Conservation (phyloP, 1,139 yeast genomes). For the Petasospora fabianii region DNA sequence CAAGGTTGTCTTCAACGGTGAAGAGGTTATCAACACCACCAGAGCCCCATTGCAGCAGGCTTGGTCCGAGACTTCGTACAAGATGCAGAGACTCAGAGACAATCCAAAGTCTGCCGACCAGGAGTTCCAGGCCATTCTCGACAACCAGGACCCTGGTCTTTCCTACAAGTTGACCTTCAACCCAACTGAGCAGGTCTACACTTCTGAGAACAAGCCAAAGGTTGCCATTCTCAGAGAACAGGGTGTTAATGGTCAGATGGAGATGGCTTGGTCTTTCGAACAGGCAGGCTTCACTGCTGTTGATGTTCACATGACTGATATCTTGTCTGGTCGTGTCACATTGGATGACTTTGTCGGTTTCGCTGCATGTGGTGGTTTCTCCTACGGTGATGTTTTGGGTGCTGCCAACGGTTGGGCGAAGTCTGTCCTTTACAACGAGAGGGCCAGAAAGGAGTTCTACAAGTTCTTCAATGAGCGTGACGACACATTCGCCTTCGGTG, state of each 20-base stretch:
- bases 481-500: conserved; percentile 98
- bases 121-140: conserved; percentile 71
- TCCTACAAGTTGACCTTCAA: conserved; percentile 72
- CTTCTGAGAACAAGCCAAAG: conserved; percentile 56
- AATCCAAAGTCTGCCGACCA: conserved; percentile 88
- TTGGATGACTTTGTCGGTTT: conserved; percentile 83
- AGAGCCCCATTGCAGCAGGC: conserved; percentile 74
- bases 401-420: conserved; percentile 99
- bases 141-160: conserved; percentile 88
- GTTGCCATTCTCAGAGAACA: conserved; percentile 98
- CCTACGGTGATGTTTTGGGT: conserved; percentile 98
- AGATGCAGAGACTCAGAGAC: conserved; percentile 88
- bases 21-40: conserved; percentile 44
- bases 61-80: conserved; percentile 90
- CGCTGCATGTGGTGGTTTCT: conserved; percentile 99
- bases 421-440: conserved; percentile 84
- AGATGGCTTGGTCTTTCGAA: conserved; percentile 97
- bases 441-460: conserved; percentile 70
- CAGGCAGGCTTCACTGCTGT: conserved; percentile 91
- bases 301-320: conserved; percentile 97
- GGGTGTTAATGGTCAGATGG: conserved; percentile 98
- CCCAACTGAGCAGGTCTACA: conserved; percentile 42
- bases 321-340: conserved; percentile 67
- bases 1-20: conserved; percentile 44
- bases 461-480: conserved; percentile 79